Percentiles rank a stretch among this genome's conserved stretches.
phyloP scores from a whole-genome alignment of 768 basidiomycete species.

The Panellus pusillus region DNA sequence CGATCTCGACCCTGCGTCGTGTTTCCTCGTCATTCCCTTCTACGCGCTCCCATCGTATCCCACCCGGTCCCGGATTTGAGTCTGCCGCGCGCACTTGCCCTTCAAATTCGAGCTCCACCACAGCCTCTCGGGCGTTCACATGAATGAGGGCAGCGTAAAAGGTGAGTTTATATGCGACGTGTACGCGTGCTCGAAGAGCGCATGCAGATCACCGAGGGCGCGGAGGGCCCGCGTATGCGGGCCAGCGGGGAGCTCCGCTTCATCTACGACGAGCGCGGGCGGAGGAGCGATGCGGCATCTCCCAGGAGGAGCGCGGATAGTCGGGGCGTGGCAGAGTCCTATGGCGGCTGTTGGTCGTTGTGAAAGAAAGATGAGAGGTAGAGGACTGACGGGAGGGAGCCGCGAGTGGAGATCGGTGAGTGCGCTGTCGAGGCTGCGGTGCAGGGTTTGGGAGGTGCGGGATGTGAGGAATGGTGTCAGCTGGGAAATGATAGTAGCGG shows the following conservation, averaged over 20 bases:
- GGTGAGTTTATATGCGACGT: slow-evolving; percentile 57
- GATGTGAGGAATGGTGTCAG: slow-evolving; percentile 68
- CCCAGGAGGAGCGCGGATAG: slow-evolving; percentile 54
- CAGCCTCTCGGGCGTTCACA: not conserved
- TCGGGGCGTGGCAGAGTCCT: slow-evolving; percentile 28
- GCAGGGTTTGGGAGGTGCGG: slow-evolving; percentile 54
- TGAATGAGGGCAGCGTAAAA: slow-evolving; percentile 60
- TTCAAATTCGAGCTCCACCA: slow-evolving; percentile 10
- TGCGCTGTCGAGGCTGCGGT: slow-evolving; percentile 49
- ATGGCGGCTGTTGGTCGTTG: not conserved
- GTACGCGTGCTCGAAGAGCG: slow-evolving; percentile 37
- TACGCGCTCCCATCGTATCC: slow-evolving; percentile 5
- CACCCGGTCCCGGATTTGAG: not conserved
- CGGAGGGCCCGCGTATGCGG: slow-evolving; percentile 43
- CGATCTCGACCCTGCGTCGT: not conserved
- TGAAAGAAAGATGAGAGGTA: not conserved
- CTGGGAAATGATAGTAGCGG: slow-evolving; percentile 44
- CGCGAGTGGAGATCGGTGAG: slow-evolving; percentile 70
- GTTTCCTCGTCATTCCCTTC: not conserved
- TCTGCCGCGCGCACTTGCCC: slow-evolving; percentile 3
- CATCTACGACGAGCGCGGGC: slow-evolving; percentile 39
- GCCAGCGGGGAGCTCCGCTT: slow-evolving; percentile 32
- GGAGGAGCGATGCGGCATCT: slow-evolving; percentile 56
- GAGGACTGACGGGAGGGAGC: slow-evolving; percentile 48
- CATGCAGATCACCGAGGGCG: slow-evolving; percentile 55